These are phyloP conservation scores for Castanea sativa DNA, from an alignment of 306 rosid genomes.

Conservation along the genomic window DNA sequence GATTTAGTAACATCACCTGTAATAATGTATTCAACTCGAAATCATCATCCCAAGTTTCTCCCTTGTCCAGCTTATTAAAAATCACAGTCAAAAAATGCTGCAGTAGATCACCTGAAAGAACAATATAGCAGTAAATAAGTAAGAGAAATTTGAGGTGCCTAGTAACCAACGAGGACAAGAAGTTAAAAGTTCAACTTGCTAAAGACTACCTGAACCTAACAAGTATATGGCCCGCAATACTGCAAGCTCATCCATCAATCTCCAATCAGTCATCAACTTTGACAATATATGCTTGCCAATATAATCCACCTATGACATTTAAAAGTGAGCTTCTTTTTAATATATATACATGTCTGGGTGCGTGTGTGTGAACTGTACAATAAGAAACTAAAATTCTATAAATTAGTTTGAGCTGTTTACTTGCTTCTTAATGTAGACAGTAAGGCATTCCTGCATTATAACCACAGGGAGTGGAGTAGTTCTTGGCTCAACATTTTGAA, in stretches of 20 bases:
- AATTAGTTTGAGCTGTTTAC: conserved; percentile 38
- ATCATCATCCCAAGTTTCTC: conserved; percentile 96
- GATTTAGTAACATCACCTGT: conserved; percentile 59
- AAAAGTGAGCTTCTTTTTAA: conserved; percentile 18
- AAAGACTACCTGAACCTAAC: conserved; percentile 86
- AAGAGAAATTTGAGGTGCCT: conserved; percentile 19
- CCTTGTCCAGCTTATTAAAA: conserved; percentile 84
- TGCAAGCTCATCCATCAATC: conserved; percentile 94
- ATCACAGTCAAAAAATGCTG: conserved; percentile 88
- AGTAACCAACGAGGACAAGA: conserved; percentile 10
- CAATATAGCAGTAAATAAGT: conserved; percentile 24
- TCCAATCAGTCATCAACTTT: conserved; percentile 94
- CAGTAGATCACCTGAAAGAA: conserved; percentile 81
- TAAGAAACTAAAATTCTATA: conserved; percentile 12
- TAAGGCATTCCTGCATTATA: conserved; percentile 84
- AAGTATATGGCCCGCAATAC: conserved; percentile 92
- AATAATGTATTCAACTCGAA: conserved; percentile 87
- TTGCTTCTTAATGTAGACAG: conserved; percentile 75
- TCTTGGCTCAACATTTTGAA: conserved; percentile 67
- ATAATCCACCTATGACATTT: conserved; percentile 66
- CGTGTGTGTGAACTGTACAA: not conserved
- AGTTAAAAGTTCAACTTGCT: conserved; percentile 15
- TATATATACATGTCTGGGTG: not conserved
- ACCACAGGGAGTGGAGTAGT: conserved; percentile 75
- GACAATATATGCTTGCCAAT: conserved; percentile 76